phyloP scores from a whole-genome alignment of 2,329 filamentous ascomycete genomes.

The Pseudocercospora macadamiae region DNA sequence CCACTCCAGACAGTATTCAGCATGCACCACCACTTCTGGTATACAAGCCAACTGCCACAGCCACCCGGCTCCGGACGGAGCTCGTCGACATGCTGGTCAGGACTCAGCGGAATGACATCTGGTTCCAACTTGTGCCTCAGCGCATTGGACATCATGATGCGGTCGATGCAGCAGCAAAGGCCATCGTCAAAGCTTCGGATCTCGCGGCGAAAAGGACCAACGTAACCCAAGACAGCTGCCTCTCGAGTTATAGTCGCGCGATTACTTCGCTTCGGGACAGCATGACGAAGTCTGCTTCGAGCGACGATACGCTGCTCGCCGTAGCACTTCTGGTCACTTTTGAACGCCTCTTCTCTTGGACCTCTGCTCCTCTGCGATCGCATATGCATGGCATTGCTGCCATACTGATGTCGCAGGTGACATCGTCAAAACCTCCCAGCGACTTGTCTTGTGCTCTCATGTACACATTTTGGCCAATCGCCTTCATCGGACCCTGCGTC shows the following conservation, averaged over 20 bases:
- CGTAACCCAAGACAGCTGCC: conserved; percentile 22
- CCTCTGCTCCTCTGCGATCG: conserved; percentile 21
- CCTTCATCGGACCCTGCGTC: conserved; percentile 25
- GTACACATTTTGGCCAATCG: conserved; percentile 24
- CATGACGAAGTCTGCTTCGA: conserved; percentile 12
- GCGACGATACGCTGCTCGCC: conserved; percentile 20
- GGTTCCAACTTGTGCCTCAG: conserved; percentile 20
- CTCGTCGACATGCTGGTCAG: conserved; percentile 19
- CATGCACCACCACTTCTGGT: conserved; percentile 8
- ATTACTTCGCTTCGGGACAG: conserved; percentile 17
- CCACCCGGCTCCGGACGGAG: conserved; percentile 18
- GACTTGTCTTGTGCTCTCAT: conserved; percentile 20
- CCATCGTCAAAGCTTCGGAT: conserved; percentile 21
- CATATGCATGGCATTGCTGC: conserved; percentile 25
- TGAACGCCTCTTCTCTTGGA: conserved; percentile 23
- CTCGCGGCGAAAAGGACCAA: conserved; percentile 12
- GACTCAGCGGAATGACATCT: conserved; percentile 22
- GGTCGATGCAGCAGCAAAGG: conserved; percentile 20
- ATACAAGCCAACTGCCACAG: conserved; percentile 16
- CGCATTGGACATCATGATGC: conserved; percentile 22
- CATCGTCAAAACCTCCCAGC: conserved; percentile 10
- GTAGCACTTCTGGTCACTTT: conserved; percentile 22
- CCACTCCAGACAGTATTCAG: conserved; percentile 11
- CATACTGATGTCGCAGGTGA: conserved; percentile 18
- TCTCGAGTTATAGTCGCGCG: conserved; percentile 21